Base-by-base conservation (phyloP, 2,329 filamentous ascomycete species). In the Cercospora brassicicola region DNA sequence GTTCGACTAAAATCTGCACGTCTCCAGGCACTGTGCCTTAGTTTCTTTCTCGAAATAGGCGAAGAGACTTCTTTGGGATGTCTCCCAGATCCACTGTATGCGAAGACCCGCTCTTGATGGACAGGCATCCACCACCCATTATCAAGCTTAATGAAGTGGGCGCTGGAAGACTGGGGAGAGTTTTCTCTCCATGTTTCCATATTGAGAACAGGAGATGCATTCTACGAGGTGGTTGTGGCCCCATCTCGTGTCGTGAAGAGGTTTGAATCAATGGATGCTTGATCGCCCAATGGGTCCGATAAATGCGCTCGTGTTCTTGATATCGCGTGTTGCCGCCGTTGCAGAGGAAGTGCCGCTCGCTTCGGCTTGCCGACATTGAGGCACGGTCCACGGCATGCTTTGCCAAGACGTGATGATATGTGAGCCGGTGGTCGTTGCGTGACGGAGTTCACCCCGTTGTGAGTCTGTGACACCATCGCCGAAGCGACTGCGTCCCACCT, bases 311-410 rank as follows among this genome's bases (percentile, higher is more conserved):
- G 59, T 33, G 59, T 31, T 48, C 11, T 45, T 31, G 60, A 62
- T 53, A 31, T 62, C 28, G 60, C 45, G 15, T 11, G 20, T 20
- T 15, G 42, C 4, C 60, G 60, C 60, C 60, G 26, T 36, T 53
- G n/a, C 60, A 28, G n/a, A 9, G 42, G 39, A 20, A 62, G 42
- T 53, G 42, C 60, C 60, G 42, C 60, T 62, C 42, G 60, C 60
- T 53, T 62, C 36, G 18, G 30, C 10, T 13, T 36, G 30, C 60
- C 60, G 60, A 62, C 39, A 15, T 62, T 53, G 60, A 48, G 60
- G 39, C 60, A 62, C 28, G 60, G 18, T 33, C 60, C 26, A 13
- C 60, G 26, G 20, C 59, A 28, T 48, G 60, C 3, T 2, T 33
- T 51, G 20, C 30, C 39, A 30, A 26, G 39, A 26, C 11, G 28